Evolutionary conservation across 2,329 filamentous ascomycete genomes (phyloP).

Genomic region (Aureobasidium sp.): DNA sequence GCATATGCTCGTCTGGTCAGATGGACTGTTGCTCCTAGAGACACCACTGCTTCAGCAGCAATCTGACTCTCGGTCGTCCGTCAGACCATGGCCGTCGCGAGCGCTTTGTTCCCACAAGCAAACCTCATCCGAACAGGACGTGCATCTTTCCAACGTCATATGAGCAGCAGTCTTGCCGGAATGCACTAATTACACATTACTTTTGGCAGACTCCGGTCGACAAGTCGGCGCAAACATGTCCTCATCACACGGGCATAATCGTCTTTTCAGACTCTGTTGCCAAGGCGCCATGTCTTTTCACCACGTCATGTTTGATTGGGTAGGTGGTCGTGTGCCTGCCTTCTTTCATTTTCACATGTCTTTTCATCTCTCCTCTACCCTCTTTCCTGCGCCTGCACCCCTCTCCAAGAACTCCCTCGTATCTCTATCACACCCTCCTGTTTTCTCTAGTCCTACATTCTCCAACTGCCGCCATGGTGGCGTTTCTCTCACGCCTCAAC

Average conservation of each 20-base stretch:
- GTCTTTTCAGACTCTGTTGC: background rate
- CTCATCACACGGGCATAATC: background rate
- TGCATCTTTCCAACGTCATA: too few relatives aligned
- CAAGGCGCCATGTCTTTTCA: constrained; percentile 8
- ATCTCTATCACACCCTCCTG: background rate
- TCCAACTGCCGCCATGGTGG: constrained; percentile 29
- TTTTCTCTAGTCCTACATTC: background rate
- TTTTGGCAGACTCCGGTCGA: too few relatives aligned
- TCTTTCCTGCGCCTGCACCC: background rate
- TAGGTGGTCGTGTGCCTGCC: constrained; percentile 15
- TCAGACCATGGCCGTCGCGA: background rate
- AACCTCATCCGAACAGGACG: background rate
- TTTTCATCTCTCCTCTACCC: background rate
- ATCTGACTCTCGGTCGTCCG: too few relatives aligned
- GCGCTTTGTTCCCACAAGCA: background rate
- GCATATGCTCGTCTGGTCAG: too few relatives aligned
- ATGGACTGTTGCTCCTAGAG: too few relatives aligned
- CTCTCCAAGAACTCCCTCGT: background rate
- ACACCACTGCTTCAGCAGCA: too few relatives aligned
- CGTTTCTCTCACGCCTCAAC: constrained; percentile 44
- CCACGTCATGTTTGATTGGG: constrained; percentile 1
- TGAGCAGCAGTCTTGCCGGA: too few relatives aligned
- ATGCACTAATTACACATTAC: too few relatives aligned
- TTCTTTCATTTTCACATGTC: constrained; percentile 14
- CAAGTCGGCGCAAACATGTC: background rate